These are phyloP conservation scores for Cavenderia fasciculata DNA, from an alignment of 78 protist genomes.

Conservation along the genomic window DNA sequence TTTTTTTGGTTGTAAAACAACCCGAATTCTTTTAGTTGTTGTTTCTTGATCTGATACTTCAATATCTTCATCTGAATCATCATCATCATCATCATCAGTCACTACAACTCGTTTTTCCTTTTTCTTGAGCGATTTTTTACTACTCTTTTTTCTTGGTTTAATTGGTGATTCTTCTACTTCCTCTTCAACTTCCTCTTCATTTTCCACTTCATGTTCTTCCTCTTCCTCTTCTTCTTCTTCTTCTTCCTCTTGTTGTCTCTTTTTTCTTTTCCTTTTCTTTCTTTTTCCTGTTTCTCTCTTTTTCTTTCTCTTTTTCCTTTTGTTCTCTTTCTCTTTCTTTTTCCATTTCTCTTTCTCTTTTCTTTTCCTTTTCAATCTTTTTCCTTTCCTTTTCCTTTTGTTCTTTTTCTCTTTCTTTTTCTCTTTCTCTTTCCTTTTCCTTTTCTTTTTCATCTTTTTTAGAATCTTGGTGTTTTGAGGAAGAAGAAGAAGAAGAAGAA, in stretches of 20 bases:
- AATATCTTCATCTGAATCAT: neutral
- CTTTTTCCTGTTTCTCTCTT: neutral
- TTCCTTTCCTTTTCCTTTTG: neutral
- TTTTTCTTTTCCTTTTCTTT: neutral
- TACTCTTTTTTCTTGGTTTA: no score
- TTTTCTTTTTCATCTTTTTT: neutral
- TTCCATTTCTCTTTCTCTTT: neutral
- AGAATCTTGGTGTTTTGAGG: neutral
- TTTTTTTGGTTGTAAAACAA: no score
- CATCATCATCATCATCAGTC: neutral
- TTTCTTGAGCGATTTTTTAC: no score
- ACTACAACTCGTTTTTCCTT: no score
- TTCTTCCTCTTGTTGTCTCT: neutral
- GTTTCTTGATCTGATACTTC: no score
- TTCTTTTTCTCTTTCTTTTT: neutral
- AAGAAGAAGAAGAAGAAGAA: no score
- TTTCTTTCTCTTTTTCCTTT: neutral
- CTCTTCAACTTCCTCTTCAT: neutral
- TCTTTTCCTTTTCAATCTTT: neutral
- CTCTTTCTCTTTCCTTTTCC: neutral
- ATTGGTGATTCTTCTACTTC: slow-evolving; percentile 2
- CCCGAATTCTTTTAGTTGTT: no score
- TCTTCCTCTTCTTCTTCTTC: neutral
- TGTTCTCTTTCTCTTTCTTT: neutral
- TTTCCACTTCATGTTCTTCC: neutral